These are phyloP conservation scores for Salix dunnii DNA, from an alignment of 345 rosid species.

Conservation along the genomic window DNA sequence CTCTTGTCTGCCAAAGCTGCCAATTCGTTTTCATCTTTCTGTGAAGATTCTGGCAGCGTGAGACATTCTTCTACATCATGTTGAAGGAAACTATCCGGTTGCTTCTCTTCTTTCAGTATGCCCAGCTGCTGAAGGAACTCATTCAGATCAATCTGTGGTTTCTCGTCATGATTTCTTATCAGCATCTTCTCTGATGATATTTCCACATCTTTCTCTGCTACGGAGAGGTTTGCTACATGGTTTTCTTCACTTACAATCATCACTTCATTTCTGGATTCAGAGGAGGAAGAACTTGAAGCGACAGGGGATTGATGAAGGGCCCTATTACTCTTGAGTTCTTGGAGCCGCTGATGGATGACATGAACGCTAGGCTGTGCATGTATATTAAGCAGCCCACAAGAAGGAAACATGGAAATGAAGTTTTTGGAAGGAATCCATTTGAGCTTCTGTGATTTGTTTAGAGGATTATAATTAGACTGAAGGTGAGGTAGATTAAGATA, in stretches of 20 bases:
- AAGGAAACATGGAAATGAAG: conserved; percentile 85
- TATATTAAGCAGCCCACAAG: conserved; percentile 70
- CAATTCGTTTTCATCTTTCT: conserved; percentile 38
- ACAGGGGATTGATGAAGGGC: conserved; percentile 29
- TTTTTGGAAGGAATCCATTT: conserved; percentile 85
- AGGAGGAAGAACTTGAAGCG: conserved; percentile 42
- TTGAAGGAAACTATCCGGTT: conserved; percentile 23
- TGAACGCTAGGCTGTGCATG: conserved; percentile 87
- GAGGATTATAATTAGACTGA: conserved; percentile 27
- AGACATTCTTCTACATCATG: conserved; percentile 14
- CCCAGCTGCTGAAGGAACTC: conserved; percentile 95
- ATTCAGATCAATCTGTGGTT: conserved; percentile 81
- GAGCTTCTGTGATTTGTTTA: conserved; percentile 32
- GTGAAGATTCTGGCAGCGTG: conserved; percentile 28
- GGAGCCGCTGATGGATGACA: conserved; percentile 80
- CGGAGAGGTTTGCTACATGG: conserved; percentile 13
- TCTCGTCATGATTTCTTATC: conserved; percentile 27
- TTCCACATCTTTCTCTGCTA: conserved; percentile 33
- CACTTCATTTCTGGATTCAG: conserved; percentile 21
- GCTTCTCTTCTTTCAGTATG: conserved; percentile 46
- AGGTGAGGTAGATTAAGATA: conserved; percentile 90
- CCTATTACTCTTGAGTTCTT: conserved; percentile 65
- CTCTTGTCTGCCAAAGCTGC: conserved; percentile 37
- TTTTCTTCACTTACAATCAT: conserved; percentile 7
- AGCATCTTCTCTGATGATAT: conserved; percentile 26